Evolutionary conservation across 345 rosid species (phyloP).

Genomic region (Eucalyptus curtisii): DNA sequence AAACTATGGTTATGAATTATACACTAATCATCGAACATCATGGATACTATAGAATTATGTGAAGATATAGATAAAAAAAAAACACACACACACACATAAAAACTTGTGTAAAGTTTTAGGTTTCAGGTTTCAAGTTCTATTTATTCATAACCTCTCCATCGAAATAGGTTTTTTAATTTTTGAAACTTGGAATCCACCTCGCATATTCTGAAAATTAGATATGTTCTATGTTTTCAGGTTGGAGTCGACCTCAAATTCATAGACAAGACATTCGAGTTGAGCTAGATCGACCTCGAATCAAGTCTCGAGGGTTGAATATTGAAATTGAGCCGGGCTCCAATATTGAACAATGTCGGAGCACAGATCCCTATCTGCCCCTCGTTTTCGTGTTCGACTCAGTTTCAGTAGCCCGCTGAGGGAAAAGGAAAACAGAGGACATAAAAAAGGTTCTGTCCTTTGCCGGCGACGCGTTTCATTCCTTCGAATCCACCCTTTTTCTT

Average conservation of each 20-base stretch:
- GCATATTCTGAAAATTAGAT: too few relatives aligned
- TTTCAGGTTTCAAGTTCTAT: not conserved
- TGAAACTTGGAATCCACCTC: too few relatives aligned
- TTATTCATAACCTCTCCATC: fast-evolving
- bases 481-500: not conserved
- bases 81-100: too few relatives aligned
- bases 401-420: not conserved
- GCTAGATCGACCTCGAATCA: not conserved
- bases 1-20: too few relatives aligned
- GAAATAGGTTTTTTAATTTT: too few relatives aligned
- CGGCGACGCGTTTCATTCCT: not conserved
- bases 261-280: not conserved
- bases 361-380: not conserved
- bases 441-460: not conserved
- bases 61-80: too few relatives aligned
- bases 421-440: not conserved
- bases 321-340: not conserved
- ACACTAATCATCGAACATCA: too few relatives aligned
- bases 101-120: not conserved
- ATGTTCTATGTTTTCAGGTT: fast-evolving
- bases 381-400: not conserved
- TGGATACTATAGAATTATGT: fast-evolving
- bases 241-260: not conserved
- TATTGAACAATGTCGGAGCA: not conserved
- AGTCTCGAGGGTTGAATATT: not conserved